phyloP scores from a whole-genome alignment of 1,284 basidiomycete species.

The Fomitopsis betulina region DNA sequence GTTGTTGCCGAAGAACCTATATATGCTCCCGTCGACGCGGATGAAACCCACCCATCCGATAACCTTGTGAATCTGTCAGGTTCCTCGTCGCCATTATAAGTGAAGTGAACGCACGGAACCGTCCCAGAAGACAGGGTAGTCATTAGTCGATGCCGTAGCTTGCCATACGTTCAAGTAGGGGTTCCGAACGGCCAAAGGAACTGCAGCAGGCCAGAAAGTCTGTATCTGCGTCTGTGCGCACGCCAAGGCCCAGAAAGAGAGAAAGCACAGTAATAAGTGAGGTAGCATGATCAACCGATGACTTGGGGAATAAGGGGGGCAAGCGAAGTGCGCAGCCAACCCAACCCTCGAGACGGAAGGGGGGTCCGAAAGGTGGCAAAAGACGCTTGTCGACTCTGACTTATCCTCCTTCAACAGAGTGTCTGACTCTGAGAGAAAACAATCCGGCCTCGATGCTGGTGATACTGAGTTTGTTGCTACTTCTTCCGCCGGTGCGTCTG shows the following conservation, averaged over 20 bases:
- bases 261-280: background rate
- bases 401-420: no score
- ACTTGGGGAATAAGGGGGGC: background rate
- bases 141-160: no score
- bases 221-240: background rate
- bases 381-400: no score
- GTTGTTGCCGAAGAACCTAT: background rate
- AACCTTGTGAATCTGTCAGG: background rate
- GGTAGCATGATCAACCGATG: background rate
- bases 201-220: constrained; percentile 4
- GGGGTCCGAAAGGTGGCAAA: no score
- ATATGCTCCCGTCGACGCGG: constrained; percentile 1
- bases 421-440: no score
- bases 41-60: background rate
- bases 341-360: no score
- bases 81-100: background rate
- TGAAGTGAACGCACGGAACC: background rate
- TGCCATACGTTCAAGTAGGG: constrained; percentile 4
- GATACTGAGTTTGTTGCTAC: no score
- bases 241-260: background rate
- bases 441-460: no score
- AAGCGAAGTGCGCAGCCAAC: no score
- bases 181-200: constrained; percentile 5
- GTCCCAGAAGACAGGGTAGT: background rate
- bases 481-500: background rate